Conservation (phyloP, 2,329 filamentous ascomycete species). For the Fusarium clavum region DNA sequence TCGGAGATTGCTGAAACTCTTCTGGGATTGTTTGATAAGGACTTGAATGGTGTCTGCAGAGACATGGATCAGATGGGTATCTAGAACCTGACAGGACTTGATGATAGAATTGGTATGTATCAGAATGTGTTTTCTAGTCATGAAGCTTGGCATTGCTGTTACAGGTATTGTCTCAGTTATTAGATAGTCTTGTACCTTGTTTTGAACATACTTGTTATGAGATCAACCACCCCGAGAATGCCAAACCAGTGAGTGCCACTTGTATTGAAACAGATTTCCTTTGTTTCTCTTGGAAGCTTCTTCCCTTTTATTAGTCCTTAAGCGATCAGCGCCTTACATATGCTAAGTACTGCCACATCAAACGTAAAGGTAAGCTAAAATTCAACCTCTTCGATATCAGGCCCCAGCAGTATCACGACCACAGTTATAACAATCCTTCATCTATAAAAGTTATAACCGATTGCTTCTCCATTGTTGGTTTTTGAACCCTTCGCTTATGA, state of each 20-base stretch:
- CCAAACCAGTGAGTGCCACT: fast-evolving
- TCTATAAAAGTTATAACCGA: no score
- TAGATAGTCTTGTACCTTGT: neutral
- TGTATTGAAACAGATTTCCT: fast-evolving
- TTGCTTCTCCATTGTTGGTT: neutral
- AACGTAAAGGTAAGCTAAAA: neutral
- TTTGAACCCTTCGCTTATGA: neutral
- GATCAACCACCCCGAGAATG: neutral
- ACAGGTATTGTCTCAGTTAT: neutral
- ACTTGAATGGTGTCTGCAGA: neutral
- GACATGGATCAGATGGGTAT: neutral
- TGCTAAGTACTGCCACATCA: neutral
- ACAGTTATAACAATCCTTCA: fast-evolving
- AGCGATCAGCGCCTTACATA: neutral
- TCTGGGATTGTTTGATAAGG: neutral
- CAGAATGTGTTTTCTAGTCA: no score
- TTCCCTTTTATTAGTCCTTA: neutral
- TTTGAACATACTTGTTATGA: neutral
- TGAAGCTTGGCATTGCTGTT: no score
- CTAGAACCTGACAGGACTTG: neutral
- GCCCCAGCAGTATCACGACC: no score
- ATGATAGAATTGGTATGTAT: neutral
- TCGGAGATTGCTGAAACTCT: neutral
- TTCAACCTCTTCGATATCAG: neutral
- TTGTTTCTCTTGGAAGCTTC: fast-evolving